Conservation (phyloP, 2,329 filamentous ascomycete genomes). For the Colletotrichum karsti region DNA sequence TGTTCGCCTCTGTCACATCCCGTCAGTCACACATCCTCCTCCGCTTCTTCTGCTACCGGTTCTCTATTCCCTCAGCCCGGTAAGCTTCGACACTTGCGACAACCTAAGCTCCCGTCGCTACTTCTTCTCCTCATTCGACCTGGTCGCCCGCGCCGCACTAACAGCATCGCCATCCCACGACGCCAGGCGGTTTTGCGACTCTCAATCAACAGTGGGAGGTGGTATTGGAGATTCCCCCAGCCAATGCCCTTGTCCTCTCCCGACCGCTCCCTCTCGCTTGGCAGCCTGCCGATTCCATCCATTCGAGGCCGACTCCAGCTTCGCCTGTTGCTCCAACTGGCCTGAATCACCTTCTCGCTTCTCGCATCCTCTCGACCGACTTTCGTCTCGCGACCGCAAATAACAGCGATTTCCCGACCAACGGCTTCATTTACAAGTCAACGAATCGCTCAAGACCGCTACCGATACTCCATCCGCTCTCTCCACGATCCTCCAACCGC, state of each 20-base stretch:
- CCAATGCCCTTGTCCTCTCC: constrained; percentile 18
- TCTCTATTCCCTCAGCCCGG: background rate
- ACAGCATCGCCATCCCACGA: background rate
- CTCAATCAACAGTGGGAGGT: background rate
- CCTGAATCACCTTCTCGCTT: background rate
- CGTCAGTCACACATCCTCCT: constrained; percentile 17
- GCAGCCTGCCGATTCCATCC: constrained; percentile 12
- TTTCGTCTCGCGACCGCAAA: background rate
- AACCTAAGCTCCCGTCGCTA: background rate
- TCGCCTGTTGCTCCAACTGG: background rate
- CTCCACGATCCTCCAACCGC: background rate
- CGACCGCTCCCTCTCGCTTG: constrained; percentile 17
- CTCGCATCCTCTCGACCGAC: constrained; percentile 12
- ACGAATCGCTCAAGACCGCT: background rate
- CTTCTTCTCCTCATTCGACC: background rate
- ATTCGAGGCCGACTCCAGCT: background rate
- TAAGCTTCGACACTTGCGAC: background rate
- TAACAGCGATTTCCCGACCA: background rate
- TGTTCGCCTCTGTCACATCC: constrained; percentile 19
- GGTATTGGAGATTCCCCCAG: background rate
- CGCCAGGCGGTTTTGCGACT: background rate
- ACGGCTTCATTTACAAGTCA: background rate
- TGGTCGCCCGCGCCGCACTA: background rate
- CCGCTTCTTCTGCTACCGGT: background rate
- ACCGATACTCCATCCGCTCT: background rate